Evolutionary conservation across 805 yeast genomes (phyloP), one percentile per base, ranked within the genome.

Genomic region (Candida maesae): DNA sequence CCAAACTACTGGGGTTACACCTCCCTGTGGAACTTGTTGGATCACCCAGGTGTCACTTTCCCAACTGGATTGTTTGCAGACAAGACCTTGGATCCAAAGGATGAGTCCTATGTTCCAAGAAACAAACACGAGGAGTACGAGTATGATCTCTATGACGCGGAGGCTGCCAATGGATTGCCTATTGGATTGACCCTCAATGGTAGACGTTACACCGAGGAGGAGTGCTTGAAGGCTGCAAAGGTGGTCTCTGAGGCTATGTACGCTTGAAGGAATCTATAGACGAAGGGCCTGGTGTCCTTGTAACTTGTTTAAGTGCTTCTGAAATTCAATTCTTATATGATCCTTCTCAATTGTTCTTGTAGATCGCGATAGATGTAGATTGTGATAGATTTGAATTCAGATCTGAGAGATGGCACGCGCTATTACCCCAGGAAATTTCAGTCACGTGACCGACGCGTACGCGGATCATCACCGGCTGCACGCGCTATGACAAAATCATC

Each of bases 1-100:
- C 72, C 82, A 7, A 74, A 74, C 57, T 82, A 81, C 61, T 85
- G 93, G 90, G 84, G 89, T 4, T 85, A 85, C 67, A 83, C 91
- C 6, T 65, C 88, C 2, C 68, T 82, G 49, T 85, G 78, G 75
- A 84, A 84, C 61, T 55, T 84, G 41, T 60, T 83, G 47, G 93
- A 84, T 60, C 71, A 77, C 53, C 88, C 93, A 31, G 74, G 79
- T 24, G 74, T 80, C 45, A 70, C 72, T 3, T 66, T 78, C 63
- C 87, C 84, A 51, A 72, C 85, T 6, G 81, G 51, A 5, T 15
- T 51, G 19, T 39, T 38, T 27, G 56, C 49, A 9, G 79, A 79
- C 52, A 50, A 65, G 23, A 45, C 47, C 6, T 46, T 71, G 29
- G 89, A 81, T 57, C 50, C 61, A 29, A 72, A 74, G 65, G 78